phyloP scores from a whole-genome alignment of 2,329 filamentous ascomycete species.

The Pseudogymnoascus sp. region DNA sequence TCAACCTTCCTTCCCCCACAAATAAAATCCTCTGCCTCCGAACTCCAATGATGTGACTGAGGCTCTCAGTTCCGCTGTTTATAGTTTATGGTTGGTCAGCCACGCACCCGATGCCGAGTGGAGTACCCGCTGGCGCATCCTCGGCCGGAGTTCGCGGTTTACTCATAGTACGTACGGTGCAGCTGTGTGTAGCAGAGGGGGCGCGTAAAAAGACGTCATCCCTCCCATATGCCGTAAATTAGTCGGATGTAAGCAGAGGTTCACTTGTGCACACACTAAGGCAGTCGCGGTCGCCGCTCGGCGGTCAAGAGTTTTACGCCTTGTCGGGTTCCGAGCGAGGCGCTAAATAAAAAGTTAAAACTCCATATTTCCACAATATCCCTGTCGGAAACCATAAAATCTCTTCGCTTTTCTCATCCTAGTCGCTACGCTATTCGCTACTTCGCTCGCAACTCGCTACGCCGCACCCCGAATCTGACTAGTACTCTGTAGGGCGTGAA shows the following conservation, averaged over 20 bases:
- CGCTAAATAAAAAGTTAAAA: conserved; percentile 3
- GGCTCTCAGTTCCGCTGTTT: background rate
- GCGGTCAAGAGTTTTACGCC: background rate
- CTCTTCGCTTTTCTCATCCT: background rate
- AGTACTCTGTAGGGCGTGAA: background rate
- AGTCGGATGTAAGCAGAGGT: background rate
- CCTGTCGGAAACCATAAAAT: background rate
- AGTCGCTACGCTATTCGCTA: too few relatives aligned
- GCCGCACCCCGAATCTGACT: background rate
- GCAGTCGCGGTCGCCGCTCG: background rate
- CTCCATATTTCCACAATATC: background rate
- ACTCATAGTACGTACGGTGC: background rate
- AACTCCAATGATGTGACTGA: too few relatives aligned
- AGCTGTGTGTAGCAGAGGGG: too few relatives aligned
- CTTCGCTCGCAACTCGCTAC: too few relatives aligned
- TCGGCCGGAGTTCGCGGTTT: background rate
- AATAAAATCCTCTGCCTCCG: too few relatives aligned
- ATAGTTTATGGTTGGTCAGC: background rate
- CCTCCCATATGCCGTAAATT: background rate
- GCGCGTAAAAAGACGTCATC: background rate
- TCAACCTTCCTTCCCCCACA: background rate
- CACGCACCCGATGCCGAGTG: background rate
- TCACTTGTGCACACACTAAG: too few relatives aligned
- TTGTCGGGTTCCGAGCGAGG: too few relatives aligned
- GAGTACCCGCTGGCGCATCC: background rate